A percentile compares a stretch with the other conserved stretches of the same genome.
phyloP scores from a whole-genome alignment of 805 yeast species.

The Cyberlindnera galapagoensis region DNA sequence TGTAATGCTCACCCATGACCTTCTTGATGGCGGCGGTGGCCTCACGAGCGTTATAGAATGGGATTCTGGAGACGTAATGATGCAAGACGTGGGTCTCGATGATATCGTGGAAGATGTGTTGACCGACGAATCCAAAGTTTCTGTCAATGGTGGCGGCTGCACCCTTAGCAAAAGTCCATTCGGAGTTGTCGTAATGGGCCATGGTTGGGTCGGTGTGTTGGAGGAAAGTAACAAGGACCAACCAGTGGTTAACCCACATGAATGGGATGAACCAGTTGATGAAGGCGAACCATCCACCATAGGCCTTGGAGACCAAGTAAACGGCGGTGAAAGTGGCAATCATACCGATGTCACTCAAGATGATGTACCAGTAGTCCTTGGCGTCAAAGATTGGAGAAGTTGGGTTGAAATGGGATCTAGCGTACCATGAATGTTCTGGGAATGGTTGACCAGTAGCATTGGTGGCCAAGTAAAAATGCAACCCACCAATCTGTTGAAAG shows the following conservation, averaged over 20 bases:
- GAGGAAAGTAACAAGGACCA: constrained; percentile 54
- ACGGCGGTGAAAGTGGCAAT: constrained; percentile 36
- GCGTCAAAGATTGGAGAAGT: constrained; percentile 47
- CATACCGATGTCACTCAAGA: constrained; percentile 52
- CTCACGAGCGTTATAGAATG: constrained; percentile 78
- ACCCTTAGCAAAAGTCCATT: constrained; percentile 63
- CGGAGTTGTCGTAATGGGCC: constrained; percentile 50
- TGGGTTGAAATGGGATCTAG: constrained; percentile 50
- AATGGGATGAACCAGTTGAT: constrained; percentile 56
- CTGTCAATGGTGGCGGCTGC: constrained; percentile 63
- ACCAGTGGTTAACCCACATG: constrained; percentile 58
- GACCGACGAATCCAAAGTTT: constrained; percentile 54
- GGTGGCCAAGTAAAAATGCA: constrained; percentile 41
- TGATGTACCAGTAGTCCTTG: constrained; percentile 48
- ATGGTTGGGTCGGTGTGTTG: constrained; percentile 56
- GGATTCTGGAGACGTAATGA: constrained; percentile 78
- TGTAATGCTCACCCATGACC: constrained; percentile 82
- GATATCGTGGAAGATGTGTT: constrained; percentile 78
- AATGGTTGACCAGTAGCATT: constrained; percentile 53
- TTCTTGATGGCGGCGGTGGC: constrained; percentile 73
- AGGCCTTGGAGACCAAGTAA: constrained; percentile 44
- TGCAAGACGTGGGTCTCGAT: constrained; percentile 88
- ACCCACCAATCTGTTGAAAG: constrained; percentile 53
- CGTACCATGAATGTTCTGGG: constrained; percentile 34
- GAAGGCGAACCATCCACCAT: constrained; percentile 43